phyloP scores from a whole-genome alignment of 352 stramenopile genomes.

The Globisporangium orthogonon region DNA sequence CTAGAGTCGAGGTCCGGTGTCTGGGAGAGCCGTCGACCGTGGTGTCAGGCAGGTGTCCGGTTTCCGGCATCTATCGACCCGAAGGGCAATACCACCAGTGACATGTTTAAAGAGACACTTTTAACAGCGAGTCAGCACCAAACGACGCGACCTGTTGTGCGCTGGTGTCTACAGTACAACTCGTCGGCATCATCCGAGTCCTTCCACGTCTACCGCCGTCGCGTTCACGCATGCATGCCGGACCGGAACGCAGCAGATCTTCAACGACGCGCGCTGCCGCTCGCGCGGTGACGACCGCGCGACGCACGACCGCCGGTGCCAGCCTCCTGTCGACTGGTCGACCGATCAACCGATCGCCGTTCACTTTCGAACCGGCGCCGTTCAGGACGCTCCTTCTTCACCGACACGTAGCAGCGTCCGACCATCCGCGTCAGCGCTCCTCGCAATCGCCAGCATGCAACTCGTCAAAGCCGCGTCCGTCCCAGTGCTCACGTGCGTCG shows the following conservation, averaged over 20 bases:
- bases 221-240: not conserved
- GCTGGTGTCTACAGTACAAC: conserved; percentile 6
- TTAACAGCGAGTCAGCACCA: too few relatives aligned
- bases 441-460: not conserved
- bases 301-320: not conserved
- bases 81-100: too few relatives aligned
- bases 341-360: not conserved
- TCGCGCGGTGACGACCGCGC: not conserved
- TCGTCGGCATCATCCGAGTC: not conserved
- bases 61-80: too few relatives aligned
- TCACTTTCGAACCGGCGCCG: not conserved
- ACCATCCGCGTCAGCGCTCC: not conserved
- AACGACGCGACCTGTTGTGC: not conserved
- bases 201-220: not conserved
- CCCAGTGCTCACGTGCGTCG: conserved; percentile 24
- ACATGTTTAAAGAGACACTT: too few relatives aligned
- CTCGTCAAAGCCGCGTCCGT: not conserved
- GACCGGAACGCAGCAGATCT: not conserved
- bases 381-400: not conserved
- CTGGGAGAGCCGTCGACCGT: too few relatives aligned
- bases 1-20: too few relatives aligned
- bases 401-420: not conserved
- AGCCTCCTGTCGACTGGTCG: not conserved
- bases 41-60: too few relatives aligned
- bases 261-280: not conserved